Base-by-base conservation (phyloP, 306 rosid genomes). In the Canavalia gladiata region DNA sequence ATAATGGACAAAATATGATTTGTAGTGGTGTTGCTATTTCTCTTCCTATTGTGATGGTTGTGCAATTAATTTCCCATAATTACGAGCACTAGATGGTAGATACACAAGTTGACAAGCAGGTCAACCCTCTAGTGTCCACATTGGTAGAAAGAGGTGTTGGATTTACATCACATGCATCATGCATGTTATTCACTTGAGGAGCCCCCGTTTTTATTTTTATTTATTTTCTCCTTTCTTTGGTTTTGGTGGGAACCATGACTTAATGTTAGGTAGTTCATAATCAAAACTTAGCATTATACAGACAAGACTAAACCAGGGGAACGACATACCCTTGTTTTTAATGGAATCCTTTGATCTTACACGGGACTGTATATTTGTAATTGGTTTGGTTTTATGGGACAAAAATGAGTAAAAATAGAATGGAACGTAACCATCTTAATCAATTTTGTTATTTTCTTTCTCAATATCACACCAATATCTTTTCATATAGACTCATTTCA, bases 11-110 rank as follows among this genome's bases (percentile, higher is more conserved):
- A 72, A 13, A 31, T 8, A 62, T 74, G 50, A 52, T 18, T 18
- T 56, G 52, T 33, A 63, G 79, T 56, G 79, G 58, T 77, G 79
- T 69, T 68, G 35, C 68, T 55, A 82, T 85, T 72, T 76, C 60
- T 80, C 69, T 74, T 73, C 28, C 74, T 51, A 43, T 9, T 57
- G 25, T 45, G 59, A 13, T 7, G 8, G 58, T 18, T 0, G 56
- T 42, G 89, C 72, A 43, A 78, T 64, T 4, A 37, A 37, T 37
- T 63, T 58, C 60, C 52, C 59, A 78, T 46, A 33, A 59, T 75
- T 67, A 78, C 13, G 49, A 45, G 6, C 8, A 68, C 9, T 31
- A 50, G 12, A 18, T 18, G 25, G 25, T 18, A 18, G 25, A 31
- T n/a, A 33, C 25, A 47, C 10, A 35, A 5, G 1, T 62, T 49